Evolutionary conservation across 1,139 yeast genomes (phyloP).

Genomic region (Suhomyces wounanorum): DNA sequence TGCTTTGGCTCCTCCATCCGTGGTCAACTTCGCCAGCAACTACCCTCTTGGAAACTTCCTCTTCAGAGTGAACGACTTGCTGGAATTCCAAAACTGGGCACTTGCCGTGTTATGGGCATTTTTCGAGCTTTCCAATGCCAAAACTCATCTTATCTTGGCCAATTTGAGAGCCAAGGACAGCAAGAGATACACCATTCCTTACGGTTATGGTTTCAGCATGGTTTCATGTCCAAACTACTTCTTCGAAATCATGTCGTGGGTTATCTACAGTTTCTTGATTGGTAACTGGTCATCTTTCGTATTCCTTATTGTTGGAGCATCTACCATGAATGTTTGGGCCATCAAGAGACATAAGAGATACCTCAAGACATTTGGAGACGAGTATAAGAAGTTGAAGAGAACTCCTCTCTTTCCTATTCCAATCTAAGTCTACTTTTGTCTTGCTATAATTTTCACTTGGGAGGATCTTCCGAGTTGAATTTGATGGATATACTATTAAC

Average conservation of each 20-base stretch:
- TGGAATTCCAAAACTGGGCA: slow-evolving; percentile 28
- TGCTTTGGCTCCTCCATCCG: slow-evolving; percentile 65
- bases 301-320: slow-evolving; percentile 69
- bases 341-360: slow-evolving; percentile 69
- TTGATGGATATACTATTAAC: slow-evolving; percentile 84
- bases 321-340: slow-evolving; percentile 83
- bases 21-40: slow-evolving; percentile 7
- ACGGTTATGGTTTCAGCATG: slow-evolving; percentile 46
- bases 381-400: slow-evolving; percentile 69
- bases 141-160: slow-evolving; percentile 64
- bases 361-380: slow-evolving; percentile 69
- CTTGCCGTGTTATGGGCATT: slow-evolving; percentile 56
- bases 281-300: slow-evolving; percentile 78
- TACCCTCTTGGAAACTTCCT: slow-evolving; percentile 5
- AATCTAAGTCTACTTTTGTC: background rate
- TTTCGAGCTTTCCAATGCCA: slow-evolving; percentile 72
- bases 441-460: background rate
- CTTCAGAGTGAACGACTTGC: slow-evolving; percentile 29
- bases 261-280: slow-evolving; percentile 63
- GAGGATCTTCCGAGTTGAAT: slow-evolving; percentile 39
- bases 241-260: slow-evolving; percentile 80
- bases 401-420: slow-evolving; percentile 65
- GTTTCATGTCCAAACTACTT: slow-evolving; percentile 83
- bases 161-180: slow-evolving; percentile 52
- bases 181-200: slow-evolving; percentile 45